These are phyloP conservation scores for Cadophora gregata DNA, from an alignment of 2,329 filamentous ascomycete species.

Conservation along the genomic window DNA sequence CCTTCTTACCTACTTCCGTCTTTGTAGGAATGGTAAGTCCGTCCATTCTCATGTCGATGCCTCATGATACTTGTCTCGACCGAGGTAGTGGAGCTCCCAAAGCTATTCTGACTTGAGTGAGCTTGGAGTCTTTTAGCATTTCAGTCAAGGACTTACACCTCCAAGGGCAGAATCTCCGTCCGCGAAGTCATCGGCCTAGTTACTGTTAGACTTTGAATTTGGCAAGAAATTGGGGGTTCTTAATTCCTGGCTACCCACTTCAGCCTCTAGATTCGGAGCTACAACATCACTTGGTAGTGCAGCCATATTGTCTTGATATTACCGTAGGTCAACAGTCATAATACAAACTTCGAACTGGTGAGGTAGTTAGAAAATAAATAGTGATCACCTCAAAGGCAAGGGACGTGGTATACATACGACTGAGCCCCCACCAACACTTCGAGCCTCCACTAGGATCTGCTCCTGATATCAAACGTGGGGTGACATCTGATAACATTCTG, in stretches of 20 bases:
- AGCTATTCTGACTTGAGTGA: neutral
- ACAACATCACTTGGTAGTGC: neutral
- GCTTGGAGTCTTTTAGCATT: neutral
- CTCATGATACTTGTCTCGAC: slow-evolving; percentile 46
- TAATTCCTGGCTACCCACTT: neutral
- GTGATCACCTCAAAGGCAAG: neutral
- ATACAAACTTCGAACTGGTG: neutral
- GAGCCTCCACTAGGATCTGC: neutral
- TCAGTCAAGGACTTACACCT: neutral
- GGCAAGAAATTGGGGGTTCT: neutral
- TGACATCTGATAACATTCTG: neutral
- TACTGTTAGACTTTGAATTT: neutral
- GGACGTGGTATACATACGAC: neutral
- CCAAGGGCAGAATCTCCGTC: slow-evolving; percentile 15
- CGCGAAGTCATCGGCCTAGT: slow-evolving; percentile 10
- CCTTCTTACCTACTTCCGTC: slow-evolving; percentile 25
- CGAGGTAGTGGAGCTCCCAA: slow-evolving; percentile 30
- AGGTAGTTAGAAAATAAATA: no score
- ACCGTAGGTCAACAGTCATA: neutral
- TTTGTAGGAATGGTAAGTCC: slow-evolving; percentile 36
- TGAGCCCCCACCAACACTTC: neutral
- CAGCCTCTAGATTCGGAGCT: neutral
- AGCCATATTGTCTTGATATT: neutral
- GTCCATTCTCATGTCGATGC: slow-evolving; percentile 45
- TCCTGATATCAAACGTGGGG: neutral